phyloP scores from a whole-genome alignment of 768 basidiomycete genomes.

The Amylocystis lapponica region DNA sequence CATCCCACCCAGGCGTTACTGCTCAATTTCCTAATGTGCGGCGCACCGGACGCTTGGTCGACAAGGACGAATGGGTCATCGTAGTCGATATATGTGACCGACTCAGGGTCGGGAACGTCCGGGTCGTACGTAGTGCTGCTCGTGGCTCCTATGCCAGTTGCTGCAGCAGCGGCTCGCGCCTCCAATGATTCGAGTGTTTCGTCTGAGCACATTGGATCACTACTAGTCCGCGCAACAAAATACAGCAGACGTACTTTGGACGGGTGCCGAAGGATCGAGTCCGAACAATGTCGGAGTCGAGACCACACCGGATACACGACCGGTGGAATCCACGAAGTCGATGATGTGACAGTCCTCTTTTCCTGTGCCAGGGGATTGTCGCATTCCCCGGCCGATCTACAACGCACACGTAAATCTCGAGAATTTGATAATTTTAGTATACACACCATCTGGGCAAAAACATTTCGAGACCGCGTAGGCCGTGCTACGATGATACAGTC shows the following conservation, averaged over 20 bases:
- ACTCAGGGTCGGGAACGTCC: constrained; percentile 50
- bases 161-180: constrained; percentile 31
- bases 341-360: constrained; percentile 85
- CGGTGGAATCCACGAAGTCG: constrained; percentile 81
- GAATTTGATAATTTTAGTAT: background rate
- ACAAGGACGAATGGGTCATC: constrained; percentile 66
- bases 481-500: constrained; percentile 87
- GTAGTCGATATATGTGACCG: constrained; percentile 71
- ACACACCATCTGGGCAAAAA: constrained; percentile 89
- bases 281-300: constrained; percentile 84
- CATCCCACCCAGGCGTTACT: constrained; percentile 75
- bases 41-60: constrained; percentile 41
- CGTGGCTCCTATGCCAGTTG: too few relatives aligned
- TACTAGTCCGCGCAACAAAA: background rate
- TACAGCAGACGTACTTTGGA: constrained; percentile 45
- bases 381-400: constrained; percentile 89
- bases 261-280: constrained; percentile 62
- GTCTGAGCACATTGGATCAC: constrained; percentile 35
- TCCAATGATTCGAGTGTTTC: constrained; percentile 45
- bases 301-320: constrained; percentile 63
- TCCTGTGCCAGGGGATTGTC: constrained; percentile 72
- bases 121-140: too few relatives aligned
- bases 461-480: constrained; percentile 83
- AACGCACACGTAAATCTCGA: background rate
- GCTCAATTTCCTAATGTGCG: constrained; percentile 51